Conservation (phyloP, 2,329 filamentous ascomycete genomes). For the Fusarium sp. region DNA sequence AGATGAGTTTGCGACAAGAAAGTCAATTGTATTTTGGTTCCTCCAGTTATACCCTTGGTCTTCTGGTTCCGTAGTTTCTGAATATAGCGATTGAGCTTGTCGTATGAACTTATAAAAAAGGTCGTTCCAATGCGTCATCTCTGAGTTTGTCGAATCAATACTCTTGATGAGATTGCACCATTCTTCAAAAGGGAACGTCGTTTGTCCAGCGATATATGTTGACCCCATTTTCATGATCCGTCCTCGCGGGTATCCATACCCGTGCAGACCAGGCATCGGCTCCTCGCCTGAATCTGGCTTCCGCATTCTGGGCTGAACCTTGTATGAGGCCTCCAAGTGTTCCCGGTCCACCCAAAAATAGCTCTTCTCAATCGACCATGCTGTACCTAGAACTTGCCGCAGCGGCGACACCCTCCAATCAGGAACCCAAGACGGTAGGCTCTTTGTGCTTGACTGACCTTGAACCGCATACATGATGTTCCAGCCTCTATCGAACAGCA, state of each 20-base stretch:
- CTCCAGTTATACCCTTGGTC: too few species aligned
- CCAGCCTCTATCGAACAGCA: background rate
- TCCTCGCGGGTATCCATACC: background rate
- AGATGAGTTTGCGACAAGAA: background rate
- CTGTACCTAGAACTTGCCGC: background rate
- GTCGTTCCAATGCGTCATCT: background rate
- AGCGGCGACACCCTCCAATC: background rate
- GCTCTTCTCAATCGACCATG: background rate
- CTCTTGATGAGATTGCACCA: background rate
- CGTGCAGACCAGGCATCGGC: background rate
- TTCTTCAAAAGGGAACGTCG: background rate
- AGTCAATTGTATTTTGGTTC: background rate
- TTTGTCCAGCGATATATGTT: background rate
- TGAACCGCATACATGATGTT: background rate
- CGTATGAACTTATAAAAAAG: background rate
- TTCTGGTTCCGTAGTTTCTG: background rate
- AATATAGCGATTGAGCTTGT: background rate
- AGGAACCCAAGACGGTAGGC: background rate
- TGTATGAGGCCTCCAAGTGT: rapidly evolving
- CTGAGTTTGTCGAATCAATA: background rate
- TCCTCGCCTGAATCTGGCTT: rapidly evolving
- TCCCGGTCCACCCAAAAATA: background rate
- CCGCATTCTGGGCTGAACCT: background rate
- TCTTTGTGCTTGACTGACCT: too few species aligned
- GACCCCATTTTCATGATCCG: background rate